phyloP scores from a whole-genome alignment of 805 yeast species.

The Gaillardinia entomophila region DNA sequence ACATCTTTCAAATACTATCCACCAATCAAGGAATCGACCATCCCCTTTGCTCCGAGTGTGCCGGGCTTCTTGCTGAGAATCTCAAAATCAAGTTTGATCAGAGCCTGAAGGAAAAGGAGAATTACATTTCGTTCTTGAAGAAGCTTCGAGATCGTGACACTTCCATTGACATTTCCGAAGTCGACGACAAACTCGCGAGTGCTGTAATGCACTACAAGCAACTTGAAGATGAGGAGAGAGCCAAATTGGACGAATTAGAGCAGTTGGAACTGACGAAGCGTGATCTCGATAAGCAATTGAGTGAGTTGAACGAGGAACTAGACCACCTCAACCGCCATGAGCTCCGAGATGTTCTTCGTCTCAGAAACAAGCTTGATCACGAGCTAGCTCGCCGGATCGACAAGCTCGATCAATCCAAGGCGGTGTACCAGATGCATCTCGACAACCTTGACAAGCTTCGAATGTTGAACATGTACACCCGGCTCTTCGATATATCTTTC shows the following conservation, averaged over 20 bases:
- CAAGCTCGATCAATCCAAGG: constrained; percentile 58
- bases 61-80: constrained; percentile 56
- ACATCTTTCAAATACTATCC: constrained; percentile 67
- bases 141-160: constrained; percentile 44
- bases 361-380: constrained; percentile 52
- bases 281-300: constrained; percentile 45
- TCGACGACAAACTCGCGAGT: constrained; percentile 4
- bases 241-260: constrained; percentile 24
- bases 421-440: constrained; percentile 56
- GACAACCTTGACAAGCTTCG: constrained; percentile 67
- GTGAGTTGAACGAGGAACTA: constrained; percentile 35
- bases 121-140: constrained; percentile 66
- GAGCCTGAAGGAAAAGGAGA: constrained; percentile 70
- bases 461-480: constrained; percentile 75
- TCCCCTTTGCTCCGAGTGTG: constrained; percentile 88
- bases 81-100: constrained; percentile 68
- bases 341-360: constrained; percentile 40
- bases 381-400: constrained; percentile 45
- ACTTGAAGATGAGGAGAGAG: constrained; percentile 35
- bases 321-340: constrained; percentile 30
- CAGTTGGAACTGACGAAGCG: constrained; percentile 37
- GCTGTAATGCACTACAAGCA: constrained; percentile 32
- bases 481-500: constrained; percentile 76
- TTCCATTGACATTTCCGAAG: constrained; percentile 4
- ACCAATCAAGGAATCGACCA: constrained; percentile 64